These are phyloP conservation scores for Arabidopsis arenosa DNA, from an alignment of 345 rosid species.

Conservation along the genomic window DNA sequence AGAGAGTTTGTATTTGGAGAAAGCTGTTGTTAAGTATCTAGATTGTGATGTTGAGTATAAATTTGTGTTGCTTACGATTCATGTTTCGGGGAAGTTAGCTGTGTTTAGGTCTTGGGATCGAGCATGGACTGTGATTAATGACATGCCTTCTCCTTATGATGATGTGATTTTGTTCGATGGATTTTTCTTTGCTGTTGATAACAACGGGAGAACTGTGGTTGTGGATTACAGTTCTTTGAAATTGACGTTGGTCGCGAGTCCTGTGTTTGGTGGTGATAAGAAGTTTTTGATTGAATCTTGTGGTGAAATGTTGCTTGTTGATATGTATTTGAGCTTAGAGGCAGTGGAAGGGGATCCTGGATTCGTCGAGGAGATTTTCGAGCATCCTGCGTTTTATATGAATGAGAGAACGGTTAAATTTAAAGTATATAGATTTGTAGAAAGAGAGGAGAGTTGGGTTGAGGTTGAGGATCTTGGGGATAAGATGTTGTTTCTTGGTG, in stretches of 20 bases:
- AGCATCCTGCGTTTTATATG: constrained; percentile 49
- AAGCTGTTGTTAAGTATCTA: constrained; percentile 59
- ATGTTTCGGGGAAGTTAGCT: constrained; percentile 87
- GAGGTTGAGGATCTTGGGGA: constrained; percentile 57
- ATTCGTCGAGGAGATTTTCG: constrained; percentile 43
- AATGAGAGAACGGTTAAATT: constrained; percentile 82
- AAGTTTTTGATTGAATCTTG: constrained; percentile 82
- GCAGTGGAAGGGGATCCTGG: constrained; percentile 48
- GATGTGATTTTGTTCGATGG: constrained; percentile 72
- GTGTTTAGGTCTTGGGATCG: constrained; percentile 63
- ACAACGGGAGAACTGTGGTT: constrained; percentile 67
- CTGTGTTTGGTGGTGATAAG: constrained; percentile 88
- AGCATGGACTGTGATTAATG: constrained; percentile 69
- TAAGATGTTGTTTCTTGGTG: constrained; percentile 82
- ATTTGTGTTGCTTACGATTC: constrained; percentile 81
- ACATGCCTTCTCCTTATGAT: constrained; percentile 86
- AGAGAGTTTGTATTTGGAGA: constrained; percentile 71
- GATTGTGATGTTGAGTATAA: constrained; percentile 39
- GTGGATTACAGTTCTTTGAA: constrained; percentile 52
- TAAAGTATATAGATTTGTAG: constrained; percentile 65
- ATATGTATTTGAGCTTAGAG: constrained; percentile 78
- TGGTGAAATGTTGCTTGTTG: constrained; percentile 76
- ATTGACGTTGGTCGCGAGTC: constrained; percentile 46
- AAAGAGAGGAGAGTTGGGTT: constrained; percentile 57
- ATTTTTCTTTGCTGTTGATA: constrained; percentile 74